Evolutionary conservation across 2,329 filamentous ascomycete genomes (phyloP).

Genomic region (Cladosporium sp.): DNA sequence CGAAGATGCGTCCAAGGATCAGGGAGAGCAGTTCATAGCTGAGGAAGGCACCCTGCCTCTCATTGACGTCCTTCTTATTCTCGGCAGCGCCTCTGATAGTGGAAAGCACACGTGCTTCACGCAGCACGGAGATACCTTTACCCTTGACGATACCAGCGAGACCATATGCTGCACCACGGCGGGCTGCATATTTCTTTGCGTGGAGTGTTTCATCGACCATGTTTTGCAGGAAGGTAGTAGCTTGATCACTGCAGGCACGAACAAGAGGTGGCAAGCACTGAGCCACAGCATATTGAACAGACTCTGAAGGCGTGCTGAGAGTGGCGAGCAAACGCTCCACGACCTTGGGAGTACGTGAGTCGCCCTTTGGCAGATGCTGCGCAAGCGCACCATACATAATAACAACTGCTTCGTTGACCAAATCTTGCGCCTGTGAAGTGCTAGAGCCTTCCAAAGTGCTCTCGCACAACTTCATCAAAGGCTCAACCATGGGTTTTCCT

Average conservation of each 20-base stretch:
- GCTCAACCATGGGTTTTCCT: conserved; percentile 77
- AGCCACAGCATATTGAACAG: conserved; percentile 92
- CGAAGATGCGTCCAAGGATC: conserved; percentile 82
- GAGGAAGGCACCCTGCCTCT: conserved; percentile 82
- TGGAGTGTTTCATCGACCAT: conserved; percentile 78
- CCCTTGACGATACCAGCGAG: conserved; percentile 85
- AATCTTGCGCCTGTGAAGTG: conserved; percentile 74
- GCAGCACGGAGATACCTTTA: conserved; percentile 75
- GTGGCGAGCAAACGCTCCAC: conserved; percentile 82
- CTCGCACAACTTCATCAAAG: conserved; percentile 90
- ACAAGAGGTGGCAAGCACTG: conserved; percentile 92
- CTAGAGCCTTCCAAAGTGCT: conserved; percentile 78
- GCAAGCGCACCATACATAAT: conserved; percentile 95
- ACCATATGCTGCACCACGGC: conserved; percentile 91
- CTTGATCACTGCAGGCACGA: conserved; percentile 71
- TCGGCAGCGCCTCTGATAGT: conserved; percentile 78
- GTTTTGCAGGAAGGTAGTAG: conserved; percentile 73
- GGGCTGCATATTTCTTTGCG: conserved; percentile 85
- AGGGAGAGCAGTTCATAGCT: conserved; percentile 87
- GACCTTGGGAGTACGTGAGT: conserved; percentile 81
- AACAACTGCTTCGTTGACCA: conserved; percentile 94
- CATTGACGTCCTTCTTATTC: conserved; percentile 88
- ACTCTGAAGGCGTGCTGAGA: conserved; percentile 89
- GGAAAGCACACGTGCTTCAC: conserved; percentile 81
- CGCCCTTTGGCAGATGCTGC: conserved; percentile 78